These are phyloP conservation scores for Barnettozyma siamensis DNA, from an alignment of 805 yeast genomes.

Conservation along the genomic window DNA sequence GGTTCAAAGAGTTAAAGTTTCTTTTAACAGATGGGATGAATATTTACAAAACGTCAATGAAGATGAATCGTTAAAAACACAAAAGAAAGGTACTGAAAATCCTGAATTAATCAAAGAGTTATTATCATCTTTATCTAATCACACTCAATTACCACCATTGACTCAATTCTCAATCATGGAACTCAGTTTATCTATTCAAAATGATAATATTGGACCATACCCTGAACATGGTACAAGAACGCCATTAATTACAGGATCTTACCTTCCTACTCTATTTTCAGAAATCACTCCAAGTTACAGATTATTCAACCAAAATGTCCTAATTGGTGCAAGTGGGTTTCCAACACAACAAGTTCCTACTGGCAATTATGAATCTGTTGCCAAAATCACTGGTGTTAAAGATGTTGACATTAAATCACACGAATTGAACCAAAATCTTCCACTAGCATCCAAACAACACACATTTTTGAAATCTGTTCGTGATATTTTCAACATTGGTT, in stretches of 20 bases:
- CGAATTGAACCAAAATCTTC: conserved; percentile 18
- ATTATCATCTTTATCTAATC: conserved; percentile 40
- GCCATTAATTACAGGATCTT: conserved; percentile 57
- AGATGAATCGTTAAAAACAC: conserved; percentile 27
- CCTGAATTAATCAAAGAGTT: conserved; percentile 35
- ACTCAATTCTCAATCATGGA: conserved; percentile 54
- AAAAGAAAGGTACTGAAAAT: conserved; percentile 14
- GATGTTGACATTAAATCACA: conserved; percentile 36
- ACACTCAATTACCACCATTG: conserved; percentile 35
- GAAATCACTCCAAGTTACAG: conserved; percentile 49
- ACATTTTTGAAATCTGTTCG: conserved; percentile 49
- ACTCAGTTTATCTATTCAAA: conserved; percentile 58
- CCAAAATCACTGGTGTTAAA: conserved; percentile 38
- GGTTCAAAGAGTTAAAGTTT: conserved; percentile 61
- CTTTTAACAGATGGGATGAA: conserved; percentile 80
- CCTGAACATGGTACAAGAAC: conserved; percentile 39
- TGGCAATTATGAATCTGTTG: neutral
- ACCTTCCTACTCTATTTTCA: conserved; percentile 60
- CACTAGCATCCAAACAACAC: conserved; percentile 35
- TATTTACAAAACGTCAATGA: conserved; percentile 49
- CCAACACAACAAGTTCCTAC: conserved; percentile 9
- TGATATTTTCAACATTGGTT: conserved; percentile 59
- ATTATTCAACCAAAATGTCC: conserved; percentile 45
- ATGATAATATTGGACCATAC: conserved; percentile 44
- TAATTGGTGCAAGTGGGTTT: conserved; percentile 51